Evolutionary conservation across 1,284 basidiomycete genomes (phyloP).

Genomic region (Fomitopsis betulina): DNA sequence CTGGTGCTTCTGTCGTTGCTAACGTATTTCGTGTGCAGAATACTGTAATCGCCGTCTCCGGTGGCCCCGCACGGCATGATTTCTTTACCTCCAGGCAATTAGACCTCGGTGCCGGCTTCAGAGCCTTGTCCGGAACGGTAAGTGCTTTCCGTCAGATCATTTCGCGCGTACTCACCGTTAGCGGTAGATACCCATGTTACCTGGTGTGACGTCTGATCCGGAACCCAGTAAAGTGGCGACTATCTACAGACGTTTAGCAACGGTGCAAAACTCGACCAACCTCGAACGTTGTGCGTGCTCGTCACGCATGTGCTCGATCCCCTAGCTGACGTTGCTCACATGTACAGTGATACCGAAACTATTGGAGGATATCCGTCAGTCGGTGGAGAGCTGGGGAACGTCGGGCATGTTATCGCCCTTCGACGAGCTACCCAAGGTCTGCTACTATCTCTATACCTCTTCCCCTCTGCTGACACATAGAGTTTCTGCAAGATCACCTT

Average conservation of each 20-base stretch:
- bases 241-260: conserved; percentile 65
- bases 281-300: conserved; percentile 49
- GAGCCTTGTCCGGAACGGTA: conserved; percentile 69
- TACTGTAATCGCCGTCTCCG: conserved; percentile 66
- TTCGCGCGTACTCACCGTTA: conserved; percentile 6
- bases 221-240: conserved; percentile 51
- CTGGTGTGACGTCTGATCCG: conserved; percentile 66
- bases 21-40: conserved; percentile 37
- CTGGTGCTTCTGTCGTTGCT: conserved; percentile 3
- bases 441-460: conserved; percentile 17
- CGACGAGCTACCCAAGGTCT: conserved; percentile 62
- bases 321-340: background rate
- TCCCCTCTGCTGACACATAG: background rate
- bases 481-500: conserved; percentile 52
- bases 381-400: conserved; percentile 57
- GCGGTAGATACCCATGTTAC: conserved; percentile 62
- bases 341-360: conserved; percentile 55
- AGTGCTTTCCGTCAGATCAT: conserved; percentile 22
- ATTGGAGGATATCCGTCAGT: conserved; percentile 53
- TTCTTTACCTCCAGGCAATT: conserved; percentile 66
- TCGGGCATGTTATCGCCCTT: conserved; percentile 66
- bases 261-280: conserved; percentile 54
- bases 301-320: background rate
- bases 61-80: conserved; percentile 59
- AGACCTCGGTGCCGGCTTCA: conserved; percentile 73